Evolutionary conservation across 805 yeast species (phyloP), one percentile per base, ranked within the genome.

Genomic region (Hagleromyces aurorensis): DNA sequence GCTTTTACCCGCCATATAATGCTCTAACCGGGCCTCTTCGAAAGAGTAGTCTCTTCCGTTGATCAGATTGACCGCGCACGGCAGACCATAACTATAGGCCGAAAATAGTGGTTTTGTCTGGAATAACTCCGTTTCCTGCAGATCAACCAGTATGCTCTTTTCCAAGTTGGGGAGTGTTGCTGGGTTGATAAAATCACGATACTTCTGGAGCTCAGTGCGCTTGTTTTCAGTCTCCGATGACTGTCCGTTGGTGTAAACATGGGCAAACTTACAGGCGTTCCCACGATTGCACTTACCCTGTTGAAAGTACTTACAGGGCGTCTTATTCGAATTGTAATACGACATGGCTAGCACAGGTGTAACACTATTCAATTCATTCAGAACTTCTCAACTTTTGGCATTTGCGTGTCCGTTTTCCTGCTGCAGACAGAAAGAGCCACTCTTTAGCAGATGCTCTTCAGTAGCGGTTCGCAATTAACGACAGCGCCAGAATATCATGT

Each of bases 11-110:
- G 77, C 71, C 29, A 64, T 62, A 37, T 59, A 52, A 36, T 56
- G 70, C 36, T 65, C 64, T 29, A 65, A 52, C 32, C 80, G 52
- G 12, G 62, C 52, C 41, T 75, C 80, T 36, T 73, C 80, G 13
- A 54, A 57, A 0, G 78, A 72, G 13, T 65, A 46, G 37, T 75
- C 80, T 43, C 81, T 54, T 1, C 66, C 70, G 3, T 55, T 40
- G 6, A 74, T 69, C 23, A 75, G 43, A 41, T 69, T 72, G 25
- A 61, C 59, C 6, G 61, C 60, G 1, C 72, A 70, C 1, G 75
- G 75, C 3, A 49, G 46, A 1, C 60, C 63, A n/a, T 69, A 44
- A 15, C 79, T 71, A 48, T 66, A 70, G 1, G 68, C 55, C 0
- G 78, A 62, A 3, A 66, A 46, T 9, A 51, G 47, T 6, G 65